phyloP scores from a whole-genome alignment of 1,284 basidiomycete species.

The Pseudozyma sp. region DNA sequence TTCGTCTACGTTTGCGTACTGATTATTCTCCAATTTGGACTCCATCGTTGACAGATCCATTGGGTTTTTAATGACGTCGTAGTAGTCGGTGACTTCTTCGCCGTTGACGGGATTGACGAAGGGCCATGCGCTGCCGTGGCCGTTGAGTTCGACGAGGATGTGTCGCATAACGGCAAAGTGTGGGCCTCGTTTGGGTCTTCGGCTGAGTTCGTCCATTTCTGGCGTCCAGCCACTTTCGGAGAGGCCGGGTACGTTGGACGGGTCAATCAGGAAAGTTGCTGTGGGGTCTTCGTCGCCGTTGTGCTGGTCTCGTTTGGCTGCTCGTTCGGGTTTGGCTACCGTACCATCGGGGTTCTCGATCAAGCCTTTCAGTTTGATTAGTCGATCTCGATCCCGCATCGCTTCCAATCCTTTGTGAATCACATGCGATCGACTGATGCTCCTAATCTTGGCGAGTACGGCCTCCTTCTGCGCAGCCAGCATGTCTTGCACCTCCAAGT shows the following conservation, averaged over 20 bases:
- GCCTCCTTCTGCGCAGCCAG: conserved; percentile 83
- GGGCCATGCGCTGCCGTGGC: conserved; percentile 87
- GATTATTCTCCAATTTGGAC: conserved; percentile 83
- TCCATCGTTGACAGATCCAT: conserved; percentile 98
- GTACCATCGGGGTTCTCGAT: conserved; percentile 53
- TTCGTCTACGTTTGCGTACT: conserved; percentile 80
- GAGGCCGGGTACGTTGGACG: conserved; percentile 59
- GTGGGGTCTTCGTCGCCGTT: conserved; percentile 47
- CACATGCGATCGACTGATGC: conserved; percentile 86
- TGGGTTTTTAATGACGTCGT: conserved; percentile 87
- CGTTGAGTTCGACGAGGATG: conserved; percentile 83
- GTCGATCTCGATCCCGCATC: conserved; percentile 75
- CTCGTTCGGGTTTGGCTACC: conserved; percentile 48
- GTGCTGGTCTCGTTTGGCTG: conserved; percentile 39
- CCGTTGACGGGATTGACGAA: conserved; percentile 84
- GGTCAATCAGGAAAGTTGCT: conserved; percentile 56
- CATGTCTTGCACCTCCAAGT: conserved; percentile 83
- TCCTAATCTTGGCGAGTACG: conserved; percentile 82
- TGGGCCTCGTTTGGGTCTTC: conserved; percentile 74
- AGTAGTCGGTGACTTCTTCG: conserved; percentile 90
- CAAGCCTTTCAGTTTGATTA: conserved; percentile 48
- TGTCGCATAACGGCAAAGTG: conserved; percentile 81
- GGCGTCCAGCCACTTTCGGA: conserved; percentile 91
- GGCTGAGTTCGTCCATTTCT: conserved; percentile 81
- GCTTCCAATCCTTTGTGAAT: conserved; percentile 84